Base-by-base conservation (phyloP, 2,329 filamentous ascomycete genomes). In the Colletotrichum sojae region DNA sequence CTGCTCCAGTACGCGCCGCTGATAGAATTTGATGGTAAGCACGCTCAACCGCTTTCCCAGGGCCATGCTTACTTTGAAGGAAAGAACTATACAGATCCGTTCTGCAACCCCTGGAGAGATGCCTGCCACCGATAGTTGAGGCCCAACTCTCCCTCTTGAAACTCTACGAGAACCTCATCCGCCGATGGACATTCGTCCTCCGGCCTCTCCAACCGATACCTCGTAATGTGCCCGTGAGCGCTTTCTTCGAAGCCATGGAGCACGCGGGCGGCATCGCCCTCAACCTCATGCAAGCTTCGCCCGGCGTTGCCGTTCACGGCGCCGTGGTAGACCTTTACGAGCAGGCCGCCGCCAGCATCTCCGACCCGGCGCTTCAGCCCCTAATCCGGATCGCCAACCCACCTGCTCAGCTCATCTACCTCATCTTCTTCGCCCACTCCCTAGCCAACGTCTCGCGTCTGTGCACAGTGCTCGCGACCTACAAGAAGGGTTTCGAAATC, bases 401-500 rank as follows among this genome's bases (percentile, higher is more conserved):
- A 0, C 85, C 91, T 0, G 84, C 90, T 2, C 82, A 87, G 4
- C 85, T 94, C 10, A 84, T 95, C 22, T 96, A 96, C 79, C 86
- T 86, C 10, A 83, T 96, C 46, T 84, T 90, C 71, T 94, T 96
- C 77, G 87, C 85, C 67, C 81, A 85, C 20, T 92, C 89, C 2
- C 83, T 90, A 15, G 86, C 86, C 18, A 88, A 88, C 16, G 82
- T 92, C 4, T 92, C 93, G 6, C 89, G 91, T 6, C 86, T 94
- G 40, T 94, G 90, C 76, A 85, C 85, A 56, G 85, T 94, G 27
- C 84, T 97, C 31, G 90, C 91, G 2, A 82, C 80, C 51, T 95
- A 94, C 82, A 96, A 96, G 78, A 84, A 84, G 25, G 89, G 91
- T 0, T 94, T 95, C 74, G 92, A 95, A 76, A 79, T 82, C 27